phyloP scores from a whole-genome alignment of 768 basidiomycete species.

The Lanmaoa pseudosensibilis region DNA sequence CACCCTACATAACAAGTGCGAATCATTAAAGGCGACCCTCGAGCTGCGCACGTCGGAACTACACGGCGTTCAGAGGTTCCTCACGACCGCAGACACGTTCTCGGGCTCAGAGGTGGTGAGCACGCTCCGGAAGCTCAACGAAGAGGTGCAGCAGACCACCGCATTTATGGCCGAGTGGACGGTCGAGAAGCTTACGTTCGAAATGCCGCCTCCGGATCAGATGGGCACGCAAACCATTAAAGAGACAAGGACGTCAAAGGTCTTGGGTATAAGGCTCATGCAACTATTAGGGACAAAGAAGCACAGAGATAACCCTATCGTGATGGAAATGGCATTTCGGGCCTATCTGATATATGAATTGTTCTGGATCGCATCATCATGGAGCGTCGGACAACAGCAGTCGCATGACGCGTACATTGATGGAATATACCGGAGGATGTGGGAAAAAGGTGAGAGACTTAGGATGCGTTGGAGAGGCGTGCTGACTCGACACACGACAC shows the following conservation, averaged over 20 bases:
- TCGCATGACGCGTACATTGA: conserved; percentile 20
- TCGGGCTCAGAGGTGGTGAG: conserved; percentile 46
- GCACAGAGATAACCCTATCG: conserved; percentile 28
- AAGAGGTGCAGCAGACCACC: conserved; percentile 46
- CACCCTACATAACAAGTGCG: conserved; percentile 4
- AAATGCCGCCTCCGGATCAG: conserved; percentile 1
- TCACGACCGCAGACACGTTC: conserved; percentile 39
- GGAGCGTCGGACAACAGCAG: conserved; percentile 19
- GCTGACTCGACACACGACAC: not conserved
- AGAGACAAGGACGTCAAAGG: conserved; percentile 9
- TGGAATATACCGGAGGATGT: conserved; percentile 34
- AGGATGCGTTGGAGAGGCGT: not conserved
- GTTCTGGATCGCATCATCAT: conserved; percentile 21
- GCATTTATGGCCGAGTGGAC: conserved; percentile 45
- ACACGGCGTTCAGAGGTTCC: conserved; percentile 43
- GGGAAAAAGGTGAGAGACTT: conserved; percentile 33
- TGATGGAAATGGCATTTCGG: conserved; percentile 35
- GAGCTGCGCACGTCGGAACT: conserved; percentile 43
- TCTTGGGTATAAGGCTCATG: conserved; percentile 17
- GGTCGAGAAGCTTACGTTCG: conserved; percentile 38
- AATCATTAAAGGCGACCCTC: conserved; percentile 29
- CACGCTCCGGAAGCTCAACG: conserved; percentile 43
- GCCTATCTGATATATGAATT: conserved; percentile 25
- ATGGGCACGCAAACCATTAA: conserved; percentile 5
- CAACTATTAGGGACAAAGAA: conserved; percentile 20